Base-by-base conservation (phyloP, 805 yeast species). In the Ascoidea asiatica region DNA sequence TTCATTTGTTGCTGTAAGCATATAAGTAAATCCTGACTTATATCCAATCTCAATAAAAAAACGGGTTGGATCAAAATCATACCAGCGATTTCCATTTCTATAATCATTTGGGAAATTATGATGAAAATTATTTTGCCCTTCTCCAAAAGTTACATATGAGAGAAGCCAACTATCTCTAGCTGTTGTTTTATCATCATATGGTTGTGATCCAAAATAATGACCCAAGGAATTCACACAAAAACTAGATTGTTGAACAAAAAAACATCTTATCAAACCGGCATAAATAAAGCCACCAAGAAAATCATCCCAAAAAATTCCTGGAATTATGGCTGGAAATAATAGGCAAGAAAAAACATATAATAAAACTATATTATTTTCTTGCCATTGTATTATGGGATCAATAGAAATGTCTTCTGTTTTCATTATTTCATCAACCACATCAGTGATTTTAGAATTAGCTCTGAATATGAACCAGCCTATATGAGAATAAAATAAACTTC, bases 51-150 rank as follows among this genome's bases (percentile, higher is more conserved):
- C 70, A 44, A 89, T 69, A 43, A 76, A 66, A 80, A 86, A 77
- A 66, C 85, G 88, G 38, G 94, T 81, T 8, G 96, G 96, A 61
- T 89, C 97, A 61, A 77, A 81, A 40, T 81, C 80, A 61, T 77
- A 79, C 73, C 79, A 70, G 49, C 76, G 73, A 46, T 75, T 65
- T 4, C 89, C 85, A 52, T 79, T 79, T 49, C 96, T 71, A 64
- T 81, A 88, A 62, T 89, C 97, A 50, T 82, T 79, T 5, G 96
- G 95, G 62, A 89, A 89, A 63, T 87, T 95, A 65, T 90, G 96
- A 65, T 89, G 97, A 66, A 83, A 90, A 64, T 88, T 89, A 61
- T 87, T 94, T 62, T 78, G 77, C 4, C 95, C 90, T 63, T 89
- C 96, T 8, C 97, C 97, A 56, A 82, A 78, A 0, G 95, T 81